phyloP scores from a whole-genome alignment of 2,329 filamentous ascomycete genomes.

The Fusarium brachygibbosum region DNA sequence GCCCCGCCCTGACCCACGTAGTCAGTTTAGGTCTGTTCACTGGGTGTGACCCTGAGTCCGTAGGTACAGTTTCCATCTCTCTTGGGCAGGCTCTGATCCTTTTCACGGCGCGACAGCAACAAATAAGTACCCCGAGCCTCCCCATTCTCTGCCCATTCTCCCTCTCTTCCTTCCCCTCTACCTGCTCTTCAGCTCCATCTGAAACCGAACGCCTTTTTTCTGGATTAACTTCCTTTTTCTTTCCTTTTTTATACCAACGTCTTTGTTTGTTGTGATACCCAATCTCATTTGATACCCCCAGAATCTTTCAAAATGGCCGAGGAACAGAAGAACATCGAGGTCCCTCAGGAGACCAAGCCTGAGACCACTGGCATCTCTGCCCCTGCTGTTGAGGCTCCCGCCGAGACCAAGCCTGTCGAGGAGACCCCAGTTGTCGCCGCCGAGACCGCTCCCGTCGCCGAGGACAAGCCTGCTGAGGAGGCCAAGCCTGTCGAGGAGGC shows the following conservation, averaged over 20 bases:
- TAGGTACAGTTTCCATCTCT: constrained; percentile 6
- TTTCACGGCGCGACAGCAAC: constrained; percentile 38
- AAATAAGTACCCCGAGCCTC: constrained; percentile 61
- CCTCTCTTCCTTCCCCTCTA: constrained; percentile 53
- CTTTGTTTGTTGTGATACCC: constrained; percentile 68
- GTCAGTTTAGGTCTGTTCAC: constrained; percentile 27
- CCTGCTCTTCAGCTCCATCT: constrained; percentile 52
- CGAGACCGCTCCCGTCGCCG: constrained; percentile 53
- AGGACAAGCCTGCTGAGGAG: constrained; percentile 61
- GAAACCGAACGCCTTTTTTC: constrained; percentile 52
- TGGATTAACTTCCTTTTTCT: constrained; percentile 54
- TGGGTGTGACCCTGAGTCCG: constrained; percentile 25
- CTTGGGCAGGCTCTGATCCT: constrained; percentile 15
- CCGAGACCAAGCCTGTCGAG: constrained; percentile 57
- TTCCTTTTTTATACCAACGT: constrained; percentile 58
- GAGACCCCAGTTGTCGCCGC: constrained; percentile 53
- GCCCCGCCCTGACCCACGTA: constrained; percentile 35
- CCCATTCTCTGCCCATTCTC: constrained; percentile 47
- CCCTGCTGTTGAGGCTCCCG: constrained; percentile 52
- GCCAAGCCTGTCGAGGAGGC: constrained; percentile 59
- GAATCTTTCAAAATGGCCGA: constrained; percentile 76
- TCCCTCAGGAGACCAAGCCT: constrained; percentile 65
- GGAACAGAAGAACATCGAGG: constrained; percentile 76
- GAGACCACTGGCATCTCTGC: constrained; percentile 52
- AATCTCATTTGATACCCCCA: constrained; percentile 58